These are phyloP conservation scores for Haberlea rhodopensis DNA, from an alignment of 257 asterid species.

Conservation along the genomic window DNA sequence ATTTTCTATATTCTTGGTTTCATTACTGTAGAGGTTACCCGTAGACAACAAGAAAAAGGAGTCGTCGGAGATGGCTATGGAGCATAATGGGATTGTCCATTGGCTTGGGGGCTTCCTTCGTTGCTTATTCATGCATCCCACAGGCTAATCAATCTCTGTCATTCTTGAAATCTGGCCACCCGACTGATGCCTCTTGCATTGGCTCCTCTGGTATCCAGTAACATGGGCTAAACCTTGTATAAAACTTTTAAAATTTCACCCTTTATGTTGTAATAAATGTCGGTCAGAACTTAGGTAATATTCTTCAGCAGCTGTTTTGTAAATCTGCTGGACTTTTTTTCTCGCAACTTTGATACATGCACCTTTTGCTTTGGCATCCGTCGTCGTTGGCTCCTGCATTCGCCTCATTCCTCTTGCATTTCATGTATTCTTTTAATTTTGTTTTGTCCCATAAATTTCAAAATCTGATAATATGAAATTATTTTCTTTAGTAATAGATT, in stretches of 20 bases:
- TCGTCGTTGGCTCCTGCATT: too few relatives aligned
- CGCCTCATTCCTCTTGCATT: too few relatives aligned
- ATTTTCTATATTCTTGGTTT: neutral
- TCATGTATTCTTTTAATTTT: too few relatives aligned
- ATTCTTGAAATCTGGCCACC: constrained; percentile 13
- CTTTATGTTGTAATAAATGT: neutral
- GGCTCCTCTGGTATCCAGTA: constrained; percentile 27
- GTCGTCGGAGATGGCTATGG: constrained; percentile 42
- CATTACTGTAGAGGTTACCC: constrained; percentile 39
- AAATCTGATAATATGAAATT: too few relatives aligned
- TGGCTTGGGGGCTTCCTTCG: constrained; percentile 37
- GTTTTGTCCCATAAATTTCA: too few relatives aligned
- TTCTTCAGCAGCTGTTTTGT: neutral
- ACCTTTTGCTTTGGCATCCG: too few relatives aligned
- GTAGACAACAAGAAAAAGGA: constrained; percentile 40
- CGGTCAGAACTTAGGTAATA: neutral
- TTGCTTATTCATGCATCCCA: constrained; percentile 39
- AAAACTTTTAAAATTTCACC: too few relatives aligned
- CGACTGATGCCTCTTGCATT: constrained; percentile 21
- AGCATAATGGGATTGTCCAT: constrained; percentile 42
- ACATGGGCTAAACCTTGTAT: neutral
- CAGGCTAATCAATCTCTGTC: constrained; percentile 25
- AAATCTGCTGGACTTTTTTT: neutral
- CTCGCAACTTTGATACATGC: too few relatives aligned
- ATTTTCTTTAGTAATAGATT: too few relatives aligned